Conservation (phyloP, 805 yeast species). For the Maudiozyma serrabonitensis region DNA sequence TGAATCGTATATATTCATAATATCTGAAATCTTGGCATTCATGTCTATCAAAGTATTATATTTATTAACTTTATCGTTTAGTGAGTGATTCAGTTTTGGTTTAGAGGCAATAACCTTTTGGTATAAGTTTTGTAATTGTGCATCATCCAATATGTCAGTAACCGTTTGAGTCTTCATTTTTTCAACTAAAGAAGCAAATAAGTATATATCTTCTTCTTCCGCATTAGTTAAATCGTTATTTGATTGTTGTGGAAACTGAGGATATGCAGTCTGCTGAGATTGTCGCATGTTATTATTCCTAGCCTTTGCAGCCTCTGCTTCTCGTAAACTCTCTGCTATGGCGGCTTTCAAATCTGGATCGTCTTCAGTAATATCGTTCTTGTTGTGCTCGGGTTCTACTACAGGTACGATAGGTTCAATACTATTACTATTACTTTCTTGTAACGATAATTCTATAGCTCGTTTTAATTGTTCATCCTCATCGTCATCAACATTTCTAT, state of each 20-base stretch:
- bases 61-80: slow-evolving; percentile 47
- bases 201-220: slow-evolving; percentile 62
- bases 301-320: slow-evolving; percentile 39
- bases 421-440: slow-evolving; percentile 32
- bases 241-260: slow-evolving; percentile 3
- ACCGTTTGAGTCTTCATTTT: slow-evolving; percentile 39
- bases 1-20: slow-evolving; percentile 66
- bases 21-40: slow-evolving; percentile 70
- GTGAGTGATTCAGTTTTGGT: slow-evolving; percentile 57
- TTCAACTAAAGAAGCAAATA: slow-evolving; percentile 60
- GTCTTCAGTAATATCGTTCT: slow-evolving; percentile 47
- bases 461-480: slow-evolving; percentile 69
- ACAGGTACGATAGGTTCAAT: slow-evolving; percentile 25
- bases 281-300: slow-evolving; percentile 16
- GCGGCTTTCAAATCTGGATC: slow-evolving; percentile 91
- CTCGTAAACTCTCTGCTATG: slow-evolving; percentile 80
- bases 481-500: slow-evolving; percentile 35
- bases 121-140: slow-evolving; percentile 35
- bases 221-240: slow-evolving; percentile 37
- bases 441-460: slow-evolving; percentile 73
- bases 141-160: slow-evolving; percentile 30
- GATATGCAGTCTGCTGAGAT: slow-evolving; percentile 4
- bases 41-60: slow-evolving; percentile 60
- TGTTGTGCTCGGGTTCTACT: slow-evolving; percentile 5
- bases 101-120: slow-evolving; percentile 49